Evolutionary conservation across 441 rosid genomes (phyloP), one percentile per base, ranked within the genome.

Genomic region (Gossypium aridum): DNA sequence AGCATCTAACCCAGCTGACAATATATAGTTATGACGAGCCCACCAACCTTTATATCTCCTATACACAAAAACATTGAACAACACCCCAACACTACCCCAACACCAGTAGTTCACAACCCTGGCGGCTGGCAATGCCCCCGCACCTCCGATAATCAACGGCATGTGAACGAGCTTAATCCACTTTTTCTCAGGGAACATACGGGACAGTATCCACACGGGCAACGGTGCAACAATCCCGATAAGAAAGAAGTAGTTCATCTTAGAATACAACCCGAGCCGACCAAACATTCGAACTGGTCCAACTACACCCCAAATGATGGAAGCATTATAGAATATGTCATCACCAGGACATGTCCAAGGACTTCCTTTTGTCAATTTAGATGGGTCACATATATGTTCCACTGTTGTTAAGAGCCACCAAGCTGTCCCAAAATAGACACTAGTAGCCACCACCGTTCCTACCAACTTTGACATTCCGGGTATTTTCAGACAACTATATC

Each of bases 231-330:
- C 78, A 0, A 81, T 14, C 1, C 83, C 86, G 0, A 84, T 1
- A 9, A 86, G 84, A 77, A 88, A 86, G 85, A 88, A 88, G 84
- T 76, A 86, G 80, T 84, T 84, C 87, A 81, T 79, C 74, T 79
- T 73, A 4, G 72, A 66, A 60, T 81, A 88, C 10, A 85, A 61
- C 6, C 90, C 86, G 0, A 81, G 85, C 16, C 70, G 59, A 7
- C 87, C 87, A 20, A 84, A 88, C 86, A 86, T 82, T 66, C 88
- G 49, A 20, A 78, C 75, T 1, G 89, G 87, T 5, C 87, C 87
- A 0, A 86, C 83, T 8, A 86, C 73, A 1, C 87, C 85, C 89
- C 89, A 88, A 4, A 86, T 88, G 78, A 86, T 69, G 57, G 89
- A 87, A 4, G 89, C 85, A 61, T 78, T 81, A 84, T 85, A 88